A percentile compares a stretch with the other conserved stretches of the same genome.
These are phyloP conservation scores for Dalbergia cultrata DNA, from an alignment of 306 rosid species.

Conservation along the genomic window DNA sequence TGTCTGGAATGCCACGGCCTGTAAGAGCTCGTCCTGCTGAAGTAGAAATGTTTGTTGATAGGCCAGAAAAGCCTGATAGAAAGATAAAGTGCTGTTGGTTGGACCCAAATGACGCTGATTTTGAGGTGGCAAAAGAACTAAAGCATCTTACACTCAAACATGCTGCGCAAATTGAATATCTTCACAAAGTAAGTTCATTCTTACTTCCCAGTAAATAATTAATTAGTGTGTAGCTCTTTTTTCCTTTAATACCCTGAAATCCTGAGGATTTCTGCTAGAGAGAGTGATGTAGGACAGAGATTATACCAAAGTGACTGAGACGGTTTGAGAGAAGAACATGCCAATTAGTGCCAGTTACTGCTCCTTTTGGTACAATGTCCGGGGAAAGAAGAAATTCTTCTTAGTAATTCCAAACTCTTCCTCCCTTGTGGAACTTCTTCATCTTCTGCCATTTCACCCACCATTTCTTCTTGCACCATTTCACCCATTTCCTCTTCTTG, in stretches of 20 bases:
- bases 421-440: too few relatives aligned
- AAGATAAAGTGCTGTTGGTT: slow-evolving; percentile 61
- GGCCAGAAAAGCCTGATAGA: slow-evolving; percentile 68
- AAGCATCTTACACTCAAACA: slow-evolving; percentile 65
- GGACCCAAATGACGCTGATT: slow-evolving; percentile 70
- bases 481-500: too few relatives aligned
- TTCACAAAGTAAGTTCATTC: slow-evolving; percentile 59
- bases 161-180: slow-evolving; percentile 58
- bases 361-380: too few relatives aligned
- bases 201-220: slow-evolving; percentile 16
- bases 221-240: background rate
- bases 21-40: slow-evolving; percentile 67
- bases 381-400: too few relatives aligned
- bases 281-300: background rate
- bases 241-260: background rate
- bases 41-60: slow-evolving; percentile 79
- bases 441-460: too few relatives aligned
- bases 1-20: slow-evolving; percentile 91
- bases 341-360: too few relatives aligned
- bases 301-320: too few relatives aligned
- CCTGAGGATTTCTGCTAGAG: background rate
- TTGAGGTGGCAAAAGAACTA: slow-evolving; percentile 59
- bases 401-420: too few relatives aligned
- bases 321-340: too few relatives aligned
- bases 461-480: too few relatives aligned